phyloP scores from a whole-genome alignment of 192 early-diverging fungal species.

The Oehlia diaphana region DNA sequence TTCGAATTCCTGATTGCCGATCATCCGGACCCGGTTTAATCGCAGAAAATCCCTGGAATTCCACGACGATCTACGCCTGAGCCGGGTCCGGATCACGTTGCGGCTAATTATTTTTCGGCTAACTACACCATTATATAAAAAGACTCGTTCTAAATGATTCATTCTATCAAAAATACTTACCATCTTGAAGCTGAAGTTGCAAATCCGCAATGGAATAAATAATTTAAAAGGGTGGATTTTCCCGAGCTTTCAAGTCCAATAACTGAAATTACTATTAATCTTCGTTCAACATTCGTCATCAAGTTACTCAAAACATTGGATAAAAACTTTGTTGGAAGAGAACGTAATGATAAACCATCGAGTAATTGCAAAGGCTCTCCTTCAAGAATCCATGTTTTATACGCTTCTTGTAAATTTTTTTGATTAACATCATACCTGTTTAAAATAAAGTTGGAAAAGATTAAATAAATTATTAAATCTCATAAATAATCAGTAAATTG shows the following conservation, averaged over 20 bases:
- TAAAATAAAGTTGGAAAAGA: too few species aligned
- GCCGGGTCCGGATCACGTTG: too few species aligned
- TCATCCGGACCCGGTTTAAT: too few species aligned
- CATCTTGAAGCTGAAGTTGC: conserved; percentile 1
- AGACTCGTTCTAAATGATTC: too few species aligned
- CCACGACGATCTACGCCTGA: too few species aligned
- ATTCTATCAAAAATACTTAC: not conserved
- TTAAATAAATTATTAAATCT: too few species aligned
- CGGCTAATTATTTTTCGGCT: too few species aligned
- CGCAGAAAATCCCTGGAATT: too few species aligned
- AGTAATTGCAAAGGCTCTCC: conserved; percentile 4
- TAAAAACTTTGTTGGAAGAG: not conserved
- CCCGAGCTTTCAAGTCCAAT: conserved; percentile 13
- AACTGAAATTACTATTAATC: not conserved
- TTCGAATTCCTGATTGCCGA: too few species aligned
- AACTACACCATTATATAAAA: too few species aligned
- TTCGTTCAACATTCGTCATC: not conserved
- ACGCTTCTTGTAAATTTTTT: not conserved
- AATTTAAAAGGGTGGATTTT: conserved; percentile 12
- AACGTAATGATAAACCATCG: conserved; percentile 3
- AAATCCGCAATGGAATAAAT: conserved; percentile 11
- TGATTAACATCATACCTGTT: not conserved
- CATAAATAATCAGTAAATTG: too few species aligned
- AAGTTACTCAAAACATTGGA: not conserved
- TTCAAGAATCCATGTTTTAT: conserved; percentile 1